A percentile compares a stretch with the other conserved stretches of the same genome.
These are phyloP conservation scores for Pythium myriotylum DNA, from an alignment of 352 stramenopile species.

Conservation along the genomic window DNA sequence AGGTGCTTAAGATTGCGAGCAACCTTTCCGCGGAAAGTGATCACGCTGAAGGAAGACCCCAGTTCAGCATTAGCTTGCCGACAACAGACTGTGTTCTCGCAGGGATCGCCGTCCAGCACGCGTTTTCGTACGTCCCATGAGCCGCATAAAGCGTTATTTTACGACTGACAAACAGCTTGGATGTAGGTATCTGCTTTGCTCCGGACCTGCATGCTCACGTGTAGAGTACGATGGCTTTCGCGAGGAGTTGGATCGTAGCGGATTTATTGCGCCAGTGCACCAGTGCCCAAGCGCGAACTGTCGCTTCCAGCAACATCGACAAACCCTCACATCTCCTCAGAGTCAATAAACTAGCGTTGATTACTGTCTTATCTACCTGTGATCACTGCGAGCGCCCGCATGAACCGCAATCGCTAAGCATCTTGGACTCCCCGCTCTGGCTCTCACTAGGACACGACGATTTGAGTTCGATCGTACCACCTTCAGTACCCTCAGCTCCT, in stretches of 20 bases:
- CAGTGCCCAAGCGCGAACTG: slow-evolving; percentile 40
- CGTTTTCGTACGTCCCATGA: slow-evolving; percentile 4
- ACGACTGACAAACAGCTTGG: neutral
- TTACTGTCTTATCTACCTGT: too few species aligned
- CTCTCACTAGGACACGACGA: neutral
- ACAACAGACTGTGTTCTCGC: slow-evolving; percentile 53
- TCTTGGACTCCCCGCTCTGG: slow-evolving; percentile 5
- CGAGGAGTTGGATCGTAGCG: slow-evolving; percentile 50
- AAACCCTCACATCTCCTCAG: neutral
- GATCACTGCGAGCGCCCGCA: slow-evolving; percentile 28
- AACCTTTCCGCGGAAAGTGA: neutral
- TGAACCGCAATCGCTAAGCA: slow-evolving; percentile 25
- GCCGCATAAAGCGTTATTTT: neutral
- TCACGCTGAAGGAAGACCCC: neutral
- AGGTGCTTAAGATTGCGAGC: slow-evolving; percentile 32
- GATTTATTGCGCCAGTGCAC: slow-evolving; percentile 40
- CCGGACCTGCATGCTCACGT: slow-evolving; percentile 39
- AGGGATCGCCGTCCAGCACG: slow-evolving; percentile 46
- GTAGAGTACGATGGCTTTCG: slow-evolving; percentile 52
- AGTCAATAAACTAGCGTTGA: too few species aligned
- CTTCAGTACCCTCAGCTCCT: neutral
- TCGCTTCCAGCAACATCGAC: slow-evolving; percentile 30
- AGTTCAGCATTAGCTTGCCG: slow-evolving; percentile 26
- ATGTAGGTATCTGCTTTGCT: slow-evolving; percentile 25
- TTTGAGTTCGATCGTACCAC: slow-evolving; percentile 24